Conservation (phyloP, 768 basidiomycete genomes). For the Inosperma sp. region DNA sequence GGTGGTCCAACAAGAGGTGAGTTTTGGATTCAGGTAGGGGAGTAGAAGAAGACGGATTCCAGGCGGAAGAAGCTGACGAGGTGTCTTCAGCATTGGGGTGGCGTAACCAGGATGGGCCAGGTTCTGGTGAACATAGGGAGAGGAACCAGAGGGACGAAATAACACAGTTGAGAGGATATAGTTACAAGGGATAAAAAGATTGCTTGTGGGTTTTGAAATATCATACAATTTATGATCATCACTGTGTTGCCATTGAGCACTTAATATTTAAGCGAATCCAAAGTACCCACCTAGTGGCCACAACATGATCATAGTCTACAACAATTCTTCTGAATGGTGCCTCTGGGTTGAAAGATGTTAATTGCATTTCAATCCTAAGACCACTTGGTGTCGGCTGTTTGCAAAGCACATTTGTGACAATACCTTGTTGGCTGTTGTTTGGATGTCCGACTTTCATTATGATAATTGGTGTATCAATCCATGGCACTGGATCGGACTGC, state of each 20-base stretch:
- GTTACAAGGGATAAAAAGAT: neutral
- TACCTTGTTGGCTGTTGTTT: conserved; percentile 4
- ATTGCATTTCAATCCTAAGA: conserved; percentile 7
- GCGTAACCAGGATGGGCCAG: neutral
- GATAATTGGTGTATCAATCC: conserved; percentile 2
- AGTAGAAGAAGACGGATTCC: neutral
- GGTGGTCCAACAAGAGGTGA: conserved; percentile 1
- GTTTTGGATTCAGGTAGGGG: neutral
- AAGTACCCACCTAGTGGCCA: neutral
- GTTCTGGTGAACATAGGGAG: neutral
- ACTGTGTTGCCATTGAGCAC: neutral
- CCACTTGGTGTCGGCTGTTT: neutral
- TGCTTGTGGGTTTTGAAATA: neutral
- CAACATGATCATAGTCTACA: conserved; percentile 11
- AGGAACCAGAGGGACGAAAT: neutral
- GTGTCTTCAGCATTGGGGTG: neutral
- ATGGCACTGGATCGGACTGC: neutral
- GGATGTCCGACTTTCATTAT: conserved; percentile 8
- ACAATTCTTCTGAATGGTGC: conserved; percentile 4
- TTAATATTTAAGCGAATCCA: neutral
- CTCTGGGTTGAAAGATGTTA: neutral
- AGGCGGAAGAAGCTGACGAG: neutral
- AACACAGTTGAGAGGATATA: neutral
- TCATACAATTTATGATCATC: neutral
- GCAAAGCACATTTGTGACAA: conserved; percentile 6